Evolutionary conservation across 352 stramenopile genomes (phyloP).

Genomic region (Aphanomyces invadans): DNA sequence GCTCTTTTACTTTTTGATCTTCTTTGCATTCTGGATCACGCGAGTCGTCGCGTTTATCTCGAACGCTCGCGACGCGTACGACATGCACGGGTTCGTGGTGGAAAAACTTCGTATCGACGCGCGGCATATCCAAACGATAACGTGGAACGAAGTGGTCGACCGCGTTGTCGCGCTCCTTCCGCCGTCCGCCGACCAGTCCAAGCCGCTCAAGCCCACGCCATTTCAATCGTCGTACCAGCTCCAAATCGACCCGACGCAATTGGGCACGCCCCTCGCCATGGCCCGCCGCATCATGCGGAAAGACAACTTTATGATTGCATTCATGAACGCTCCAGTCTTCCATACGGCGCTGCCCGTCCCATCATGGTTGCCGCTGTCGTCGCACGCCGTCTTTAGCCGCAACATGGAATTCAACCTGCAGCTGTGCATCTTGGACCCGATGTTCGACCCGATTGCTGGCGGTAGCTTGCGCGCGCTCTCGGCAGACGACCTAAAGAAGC

Average conservation of each 20-base stretch:
- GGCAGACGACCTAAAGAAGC: constrained; percentile 83
- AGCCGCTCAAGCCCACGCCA: constrained; percentile 41
- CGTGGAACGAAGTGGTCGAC: constrained; percentile 87
- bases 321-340: constrained; percentile 94
- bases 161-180: constrained; percentile 65
- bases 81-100: constrained; percentile 90
- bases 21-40: constrained; percentile 89
- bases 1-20: constrained; percentile 91
- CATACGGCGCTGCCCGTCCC: constrained; percentile 80
- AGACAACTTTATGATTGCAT: constrained; percentile 98
- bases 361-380: constrained; percentile 51
- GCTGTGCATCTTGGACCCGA: constrained; percentile 94
- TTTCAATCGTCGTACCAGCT: constrained; percentile 59
- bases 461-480: constrained; percentile 80
- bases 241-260: constrained; percentile 67
- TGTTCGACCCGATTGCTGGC: constrained; percentile 88
- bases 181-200: constrained; percentile 46
- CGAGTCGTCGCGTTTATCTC: constrained; percentile 73
- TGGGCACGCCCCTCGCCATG: constrained; percentile 82
- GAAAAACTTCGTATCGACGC: constrained; percentile 87
- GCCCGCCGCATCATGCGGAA: constrained; percentile 95
- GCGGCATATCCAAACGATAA: constrained; percentile 73
- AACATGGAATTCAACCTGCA: constrained; percentile 94
- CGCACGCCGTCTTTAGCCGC: constrained; percentile 76
- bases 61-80: constrained; percentile 76